Evolutionary conservation across 768 basidiomycete species (phyloP).

Genomic region (Trametes cubensis): DNA sequence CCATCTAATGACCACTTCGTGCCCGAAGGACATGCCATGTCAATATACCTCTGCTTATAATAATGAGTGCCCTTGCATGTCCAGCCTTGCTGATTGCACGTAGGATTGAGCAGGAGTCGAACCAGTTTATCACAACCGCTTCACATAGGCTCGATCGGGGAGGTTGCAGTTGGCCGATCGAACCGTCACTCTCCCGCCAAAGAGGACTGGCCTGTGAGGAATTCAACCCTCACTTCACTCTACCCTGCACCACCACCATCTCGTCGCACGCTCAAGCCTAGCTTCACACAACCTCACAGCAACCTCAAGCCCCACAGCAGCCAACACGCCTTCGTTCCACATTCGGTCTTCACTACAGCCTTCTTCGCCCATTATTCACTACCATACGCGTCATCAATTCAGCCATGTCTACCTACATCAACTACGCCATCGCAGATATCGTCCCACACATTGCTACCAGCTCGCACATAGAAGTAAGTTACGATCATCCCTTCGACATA

Average conservation of each 20-base stretch:
- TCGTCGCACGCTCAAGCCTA: not conserved
- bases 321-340: not conserved
- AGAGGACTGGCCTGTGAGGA: not conserved
- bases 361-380: not conserved
- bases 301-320: not conserved
- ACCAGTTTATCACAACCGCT: too few species aligned
- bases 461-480: not conserved
- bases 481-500: not conserved
- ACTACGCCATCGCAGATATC: not conserved
- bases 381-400: not conserved
- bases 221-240: not conserved
- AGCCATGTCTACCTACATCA: not conserved
- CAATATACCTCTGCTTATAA: too few species aligned
- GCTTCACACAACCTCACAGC: not conserved
- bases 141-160: too few species aligned
- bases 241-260: not conserved
- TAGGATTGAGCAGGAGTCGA: too few species aligned
- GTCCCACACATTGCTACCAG: not conserved
- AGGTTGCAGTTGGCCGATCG: not conserved
- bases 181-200: not conserved
- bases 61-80: too few species aligned
- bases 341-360: not conserved
- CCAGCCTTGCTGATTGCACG: too few species aligned
- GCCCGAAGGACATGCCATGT: too few species aligned
- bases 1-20: too few species aligned